Evolutionary conservation across 2,329 filamentous ascomycete species (phyloP), one percentile per base, ranked within the genome.

Genomic region (Pyricularia sp.): DNA sequence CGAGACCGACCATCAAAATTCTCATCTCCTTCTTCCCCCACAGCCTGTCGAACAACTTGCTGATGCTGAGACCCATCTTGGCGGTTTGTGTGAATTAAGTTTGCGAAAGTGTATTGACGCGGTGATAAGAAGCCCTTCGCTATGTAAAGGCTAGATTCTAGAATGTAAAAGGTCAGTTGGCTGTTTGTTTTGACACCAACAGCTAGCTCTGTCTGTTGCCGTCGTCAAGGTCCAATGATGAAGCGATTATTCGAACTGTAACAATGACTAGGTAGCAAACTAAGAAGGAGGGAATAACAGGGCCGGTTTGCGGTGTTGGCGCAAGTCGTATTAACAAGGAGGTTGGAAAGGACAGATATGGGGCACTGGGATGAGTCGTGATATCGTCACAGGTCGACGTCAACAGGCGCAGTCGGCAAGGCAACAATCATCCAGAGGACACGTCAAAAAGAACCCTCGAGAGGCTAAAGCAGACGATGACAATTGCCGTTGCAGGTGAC

Each of bases 11-110:
- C 94, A 99, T 99, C 81, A 99, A 81, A 83, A 99, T 97, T 85
- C 94, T 88, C 94, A 99, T 99, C 88, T 99, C 94, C 88, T 97
- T 97, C 89, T 96, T 96, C 76, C 93, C 92, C 89, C 91, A 96
- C 79, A 97, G 86, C 83, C 89, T 88, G 78, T 96, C 91, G 79
- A 97, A 94, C 77, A 97, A 79, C 86, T 94, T 96, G 75, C 93
- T 97, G 82, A 97, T 91, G 77, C 89, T 87, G 80, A 97, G 86
- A 96, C 94, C 94, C 94, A 99, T 99, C 80, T 80, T 93, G 82
- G 84, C 84, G 83, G 79, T 77, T 74, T 74, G 19, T 63, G 40
- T 59, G 59, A 57, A 40, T 44, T 13, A 63, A 59, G 40, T 19
- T n/a, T 30, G 60, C 60, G 13, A 62, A 16, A 24, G 60, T 26